A percentile compares a stretch with the other conserved stretches of the same genome.
These are phyloP conservation scores for Pleurotus pulmonarius DNA, from an alignment of 768 basidiomycete species.

Conservation along the genomic window DNA sequence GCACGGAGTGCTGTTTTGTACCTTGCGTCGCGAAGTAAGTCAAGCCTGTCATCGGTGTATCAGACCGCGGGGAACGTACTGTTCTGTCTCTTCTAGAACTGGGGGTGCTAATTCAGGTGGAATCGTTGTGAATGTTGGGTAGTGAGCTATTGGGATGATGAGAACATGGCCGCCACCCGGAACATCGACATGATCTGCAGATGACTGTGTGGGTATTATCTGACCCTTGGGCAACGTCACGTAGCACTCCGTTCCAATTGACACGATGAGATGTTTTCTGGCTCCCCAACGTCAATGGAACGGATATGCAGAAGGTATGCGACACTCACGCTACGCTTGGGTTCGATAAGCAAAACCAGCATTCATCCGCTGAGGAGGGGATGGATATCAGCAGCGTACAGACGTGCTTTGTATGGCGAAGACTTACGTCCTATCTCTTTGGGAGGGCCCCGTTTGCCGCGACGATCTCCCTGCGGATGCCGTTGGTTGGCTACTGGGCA, in stretches of 20 bases:
- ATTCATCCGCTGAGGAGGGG: constrained; percentile 68
- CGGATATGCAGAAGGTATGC: not conserved
- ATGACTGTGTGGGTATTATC: constrained; percentile 76
- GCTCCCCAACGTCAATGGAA: not conserved
- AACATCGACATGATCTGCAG: constrained; percentile 46
- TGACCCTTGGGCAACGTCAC: constrained; percentile 96
- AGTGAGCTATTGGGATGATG: constrained; percentile 91
- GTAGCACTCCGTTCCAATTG: constrained; percentile 92
- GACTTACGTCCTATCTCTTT: constrained; percentile 81
- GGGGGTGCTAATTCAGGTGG: constrained; percentile 72
- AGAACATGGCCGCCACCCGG: constrained; percentile 97
- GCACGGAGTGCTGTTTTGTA: constrained; percentile 75
- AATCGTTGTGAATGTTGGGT: constrained; percentile 81
- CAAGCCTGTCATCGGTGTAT: not conserved
- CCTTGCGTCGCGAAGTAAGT: constrained; percentile 29
- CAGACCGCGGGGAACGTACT: constrained; percentile 34
- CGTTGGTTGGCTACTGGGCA: constrained; percentile 69
- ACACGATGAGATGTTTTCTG: constrained; percentile 93
- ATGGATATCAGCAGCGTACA: constrained; percentile 1
- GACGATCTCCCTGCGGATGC: constrained; percentile 30
- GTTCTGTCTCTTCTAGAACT: constrained; percentile 78
- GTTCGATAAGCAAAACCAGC: constrained; percentile 98
- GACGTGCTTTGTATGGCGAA: not conserved
- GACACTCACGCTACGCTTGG: constrained; percentile 76
- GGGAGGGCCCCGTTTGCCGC: constrained; percentile 49